Evolutionary conservation across 805 yeast species (phyloP), one percentile per base, ranked within the genome.

Genomic region (Starmerella powellii): DNA sequence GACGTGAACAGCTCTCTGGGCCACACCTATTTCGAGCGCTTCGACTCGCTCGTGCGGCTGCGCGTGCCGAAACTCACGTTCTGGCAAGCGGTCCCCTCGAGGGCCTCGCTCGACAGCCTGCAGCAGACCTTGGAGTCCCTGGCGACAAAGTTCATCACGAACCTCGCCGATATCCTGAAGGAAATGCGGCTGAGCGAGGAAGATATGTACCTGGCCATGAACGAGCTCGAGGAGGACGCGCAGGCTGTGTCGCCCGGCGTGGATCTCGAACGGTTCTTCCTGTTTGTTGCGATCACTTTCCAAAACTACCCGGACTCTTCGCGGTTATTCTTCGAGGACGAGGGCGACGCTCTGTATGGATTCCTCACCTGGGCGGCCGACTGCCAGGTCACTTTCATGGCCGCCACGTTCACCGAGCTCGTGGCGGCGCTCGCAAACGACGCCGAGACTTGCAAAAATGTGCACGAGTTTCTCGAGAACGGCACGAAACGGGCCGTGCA

Each of bases 281-380:
- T 87, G 49, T 71, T 88, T 2, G 67, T 84, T 45, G 78, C 78
- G 33, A 81, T 72, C 56, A 67, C 84, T 6, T 86, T 80, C 57
- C 64, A 71, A 21, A 68, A 72, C 15, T 67, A 94, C 43, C 74
- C 78, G 1, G 69, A 70, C 1, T 62, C 78, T 6, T 71, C 81
- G 12, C 54, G 67, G 1, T 41, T 40, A 8, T 80, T 83, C 55
- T 87, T 95, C 94, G 58, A 61, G 11, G 83, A 80, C 48, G 64
- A 72, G 16, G 76, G 71, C 40, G 72, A 79, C 12, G 76, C 77
- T 44, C 66, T 84, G 2, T 69, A 74, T 54, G 96, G 95, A 0
- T 87, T 91, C 50, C 66, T 88, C 31, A 74, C 73, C 42, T 91
- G 97, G 97, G 93, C 94, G 0, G 68, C 91, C 2, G 76, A 74